Base-by-base conservation (phyloP, 371 early-diverging fungal species). In the Dichotomocladium elegans region DNA sequence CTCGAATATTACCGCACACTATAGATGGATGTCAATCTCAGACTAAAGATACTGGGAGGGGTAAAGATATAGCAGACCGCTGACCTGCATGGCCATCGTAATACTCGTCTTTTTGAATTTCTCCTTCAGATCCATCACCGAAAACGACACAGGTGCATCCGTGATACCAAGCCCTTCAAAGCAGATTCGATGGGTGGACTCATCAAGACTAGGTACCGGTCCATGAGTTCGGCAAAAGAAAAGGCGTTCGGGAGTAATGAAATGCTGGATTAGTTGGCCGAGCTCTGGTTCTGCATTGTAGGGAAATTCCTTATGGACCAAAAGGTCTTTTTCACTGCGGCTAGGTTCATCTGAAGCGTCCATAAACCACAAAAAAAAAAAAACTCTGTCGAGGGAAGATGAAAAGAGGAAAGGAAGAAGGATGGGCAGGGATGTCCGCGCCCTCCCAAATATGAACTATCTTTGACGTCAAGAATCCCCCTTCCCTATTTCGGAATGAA, bases 191-290 rank as follows among this genome's bases (percentile, higher is more conserved):
- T 52, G 53, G 14, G 41, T 25, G 5, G 30, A 30, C 15, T 52
- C 43, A 24, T 41, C 24, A 14, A 52, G 15, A 19, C 26, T 22
- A 19, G 95, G 95, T 24, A 93, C 86, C 10, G 92, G 89, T 1
- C 92, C 86, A 65, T 94, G 95, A 59, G 90, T 90, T 24, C 95
- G 89, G 44, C 77, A 75, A 51, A 82, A 82, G 43, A 82, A 80
- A 26, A 74, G 54, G 8, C 62, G 60, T 26, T 61, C 66, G 4
- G 83, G 80, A 8, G 83, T 82, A 30, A 82, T 68, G 55, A 68
- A 66, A 21, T 74, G 60, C 26, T 79, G 64, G 17, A 82, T 65
- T n/a, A 82, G 68, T 29, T 76, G 66, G 1, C 58, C 54, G n/a
- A 70, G 64, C 2, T 41, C 47, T 2, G 83, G 81, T 42, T 82